Percentiles rank a stretch among this genome's conserved stretches.
These are phyloP conservation scores for Prunus mira DNA, from an alignment of 306 rosid genomes.

Conservation along the genomic window DNA sequence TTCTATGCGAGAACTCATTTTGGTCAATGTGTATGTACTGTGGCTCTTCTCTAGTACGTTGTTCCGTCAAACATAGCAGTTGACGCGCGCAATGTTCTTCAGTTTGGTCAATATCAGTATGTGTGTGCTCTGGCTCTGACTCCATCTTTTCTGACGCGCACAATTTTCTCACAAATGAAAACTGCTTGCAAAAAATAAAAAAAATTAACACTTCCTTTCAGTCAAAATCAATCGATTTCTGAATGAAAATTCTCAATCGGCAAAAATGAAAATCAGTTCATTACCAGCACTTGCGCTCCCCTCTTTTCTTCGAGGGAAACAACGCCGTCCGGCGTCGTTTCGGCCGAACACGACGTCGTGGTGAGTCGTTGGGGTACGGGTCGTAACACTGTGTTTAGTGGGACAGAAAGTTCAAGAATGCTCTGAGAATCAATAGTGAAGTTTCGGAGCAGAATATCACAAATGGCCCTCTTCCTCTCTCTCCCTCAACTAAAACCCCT, in stretches of 20 bases:
- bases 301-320: not conserved
- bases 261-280: no score
- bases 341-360: not conserved
- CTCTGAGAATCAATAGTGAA: no score
- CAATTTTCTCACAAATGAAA: not conserved
- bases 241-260: no score
- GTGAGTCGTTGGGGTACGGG: not conserved
- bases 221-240: no score
- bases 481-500: not conserved
- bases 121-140: not conserved
- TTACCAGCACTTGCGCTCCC: not conserved
- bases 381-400: not conserved
- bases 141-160: not conserved
- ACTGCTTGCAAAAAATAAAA: no score
- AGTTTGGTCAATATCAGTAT: not conserved
- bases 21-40: constrained; percentile 54
- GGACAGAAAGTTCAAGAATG: no score
- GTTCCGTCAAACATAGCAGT: constrained; percentile 48
- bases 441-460: no score
- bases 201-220: no score
- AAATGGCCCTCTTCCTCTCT: not conserved
- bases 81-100: not conserved
- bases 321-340: not conserved
- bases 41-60: constrained; percentile 47
- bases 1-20: constrained; percentile 69